Conservation (phyloP, 106 monocot genomes). For the Platanthera zijinensis region DNA sequence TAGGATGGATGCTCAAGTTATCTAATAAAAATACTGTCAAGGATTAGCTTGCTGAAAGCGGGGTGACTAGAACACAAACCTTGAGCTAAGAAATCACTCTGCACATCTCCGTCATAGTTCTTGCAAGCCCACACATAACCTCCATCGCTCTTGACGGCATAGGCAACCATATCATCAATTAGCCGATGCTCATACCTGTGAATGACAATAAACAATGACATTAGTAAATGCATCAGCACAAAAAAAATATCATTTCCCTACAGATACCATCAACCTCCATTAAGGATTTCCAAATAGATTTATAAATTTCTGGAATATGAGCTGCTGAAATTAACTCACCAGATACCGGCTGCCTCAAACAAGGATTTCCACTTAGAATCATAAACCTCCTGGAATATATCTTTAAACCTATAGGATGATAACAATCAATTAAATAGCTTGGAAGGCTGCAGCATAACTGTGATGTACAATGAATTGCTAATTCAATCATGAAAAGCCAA, state of each 20-base stretch:
- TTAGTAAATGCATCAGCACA: neutral
- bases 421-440: neutral
- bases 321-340: conserved; percentile 17
- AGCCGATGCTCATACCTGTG: conserved; percentile 62
- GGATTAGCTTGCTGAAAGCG: neutral
- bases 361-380: conserved; percentile 40
- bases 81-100: conserved; percentile 79
- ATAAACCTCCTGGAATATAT: conserved; percentile 58
- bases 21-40: neutral
- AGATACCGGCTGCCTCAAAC: conserved; percentile 53
- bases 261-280: too few relatives aligned
- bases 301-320: neutral
- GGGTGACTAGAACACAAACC: conserved; percentile 15
- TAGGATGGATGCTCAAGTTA: neutral
- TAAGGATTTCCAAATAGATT: too few relatives aligned
- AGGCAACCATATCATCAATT: conserved; percentile 73
- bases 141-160: conserved; percentile 59
- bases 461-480: neutral
- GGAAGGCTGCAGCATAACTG: neutral
- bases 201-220: conserved; percentile 2
- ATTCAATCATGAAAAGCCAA: neutral
- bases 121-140: conserved; percentile 70
- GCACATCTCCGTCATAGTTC: conserved; percentile 79
- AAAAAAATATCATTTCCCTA: neutral
- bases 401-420: conserved; percentile 36